A percentile compares a stretch with the other conserved stretches of the same genome.
Evolutionary conservation across 2,329 filamentous ascomycete genomes (phyloP).

Genomic region (Scedosporium aurantiacum): DNA sequence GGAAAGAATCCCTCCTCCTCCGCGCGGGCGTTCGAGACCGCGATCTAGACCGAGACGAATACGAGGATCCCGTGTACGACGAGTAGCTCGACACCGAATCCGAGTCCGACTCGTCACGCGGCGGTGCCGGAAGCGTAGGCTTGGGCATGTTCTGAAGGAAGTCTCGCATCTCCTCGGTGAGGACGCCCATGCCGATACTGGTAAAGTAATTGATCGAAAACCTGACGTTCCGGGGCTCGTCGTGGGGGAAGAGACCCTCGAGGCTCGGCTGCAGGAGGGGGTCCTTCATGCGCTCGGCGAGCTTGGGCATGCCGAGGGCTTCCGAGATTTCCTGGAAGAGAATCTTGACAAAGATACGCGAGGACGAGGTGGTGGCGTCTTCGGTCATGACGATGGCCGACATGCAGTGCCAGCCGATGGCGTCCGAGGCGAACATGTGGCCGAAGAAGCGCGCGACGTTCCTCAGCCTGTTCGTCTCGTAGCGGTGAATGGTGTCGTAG

Average conservation of each 20-base stretch:
- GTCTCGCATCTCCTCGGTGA: slow-evolving; percentile 93
- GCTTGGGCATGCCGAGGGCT: slow-evolving; percentile 70
- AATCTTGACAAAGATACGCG: slow-evolving; percentile 97
- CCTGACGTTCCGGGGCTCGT: slow-evolving; percentile 79
- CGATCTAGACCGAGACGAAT: slow-evolving; percentile 40
- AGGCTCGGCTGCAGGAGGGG: slow-evolving; percentile 68
- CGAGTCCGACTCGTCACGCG: slow-evolving; percentile 49
- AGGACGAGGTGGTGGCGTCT: slow-evolving; percentile 92
- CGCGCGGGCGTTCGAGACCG: slow-evolving; percentile 23
- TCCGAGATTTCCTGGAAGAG: slow-evolving; percentile 87
- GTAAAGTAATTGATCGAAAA: slow-evolving; percentile 99
- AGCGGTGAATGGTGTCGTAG: slow-evolving; percentile 94
- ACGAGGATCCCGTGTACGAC: slow-evolving; percentile 56
- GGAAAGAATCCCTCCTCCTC: slow-evolving; percentile 5
- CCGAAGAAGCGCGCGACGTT: slow-evolving; percentile 95
- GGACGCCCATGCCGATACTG: slow-evolving; percentile 85
- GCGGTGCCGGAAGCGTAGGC: slow-evolving; percentile 60
- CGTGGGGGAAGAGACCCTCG: slow-evolving; percentile 77
- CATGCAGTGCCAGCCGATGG: slow-evolving; percentile 84
- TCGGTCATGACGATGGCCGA: slow-evolving; percentile 83
- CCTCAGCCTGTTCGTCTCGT: slow-evolving; percentile 87
- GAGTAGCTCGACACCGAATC: slow-evolving; percentile 72
- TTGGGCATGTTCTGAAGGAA: slow-evolving; percentile 83
- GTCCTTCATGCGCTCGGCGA: slow-evolving; percentile 67
- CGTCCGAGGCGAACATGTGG: slow-evolving; percentile 77